These are phyloP conservation scores for Chytriomyces confervae DNA, from an alignment of 192 early-diverging fungal genomes.

Conservation along the genomic window DNA sequence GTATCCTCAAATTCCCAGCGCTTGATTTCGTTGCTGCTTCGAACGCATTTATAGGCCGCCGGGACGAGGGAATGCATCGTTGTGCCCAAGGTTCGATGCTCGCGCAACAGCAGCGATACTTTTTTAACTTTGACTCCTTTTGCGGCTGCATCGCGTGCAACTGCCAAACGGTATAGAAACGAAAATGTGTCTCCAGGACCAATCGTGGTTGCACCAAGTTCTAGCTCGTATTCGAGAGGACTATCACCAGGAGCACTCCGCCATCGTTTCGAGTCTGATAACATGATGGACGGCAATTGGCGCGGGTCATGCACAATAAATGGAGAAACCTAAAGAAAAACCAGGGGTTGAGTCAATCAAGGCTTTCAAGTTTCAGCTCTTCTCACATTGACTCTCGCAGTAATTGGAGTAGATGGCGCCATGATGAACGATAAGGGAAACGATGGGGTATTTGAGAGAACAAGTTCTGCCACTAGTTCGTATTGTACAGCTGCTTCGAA, in stretches of 20 bases:
- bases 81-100: conserved; percentile 50
- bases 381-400: background rate
- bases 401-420: background rate
- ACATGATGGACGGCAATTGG: conserved; percentile 53
- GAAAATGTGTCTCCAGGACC: conserved; percentile 52
- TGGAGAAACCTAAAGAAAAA: conserved; percentile 31
- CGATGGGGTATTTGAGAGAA: conserved; percentile 31
- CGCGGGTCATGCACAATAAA: conserved; percentile 56
- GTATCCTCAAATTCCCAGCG: conserved; percentile 53
- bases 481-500: conserved; percentile 43
- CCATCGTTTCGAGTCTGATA: conserved; percentile 58
- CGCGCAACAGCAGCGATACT: conserved; percentile 46
- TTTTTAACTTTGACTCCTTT: conserved; percentile 50
- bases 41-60: conserved; percentile 31
- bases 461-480: conserved; percentile 41
- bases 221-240: conserved; percentile 61
- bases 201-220: conserved; percentile 47
- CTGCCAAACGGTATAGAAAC: conserved; percentile 54
- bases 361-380: background rate
- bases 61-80: conserved; percentile 35
- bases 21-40: conserved; percentile 40
- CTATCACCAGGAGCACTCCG: conserved; percentile 48
- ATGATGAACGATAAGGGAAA: background rate
- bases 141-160: conserved; percentile 49
- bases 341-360: background rate